Conservation (phyloP, 805 yeast genomes). For the Yarrowia deformans region DNA sequence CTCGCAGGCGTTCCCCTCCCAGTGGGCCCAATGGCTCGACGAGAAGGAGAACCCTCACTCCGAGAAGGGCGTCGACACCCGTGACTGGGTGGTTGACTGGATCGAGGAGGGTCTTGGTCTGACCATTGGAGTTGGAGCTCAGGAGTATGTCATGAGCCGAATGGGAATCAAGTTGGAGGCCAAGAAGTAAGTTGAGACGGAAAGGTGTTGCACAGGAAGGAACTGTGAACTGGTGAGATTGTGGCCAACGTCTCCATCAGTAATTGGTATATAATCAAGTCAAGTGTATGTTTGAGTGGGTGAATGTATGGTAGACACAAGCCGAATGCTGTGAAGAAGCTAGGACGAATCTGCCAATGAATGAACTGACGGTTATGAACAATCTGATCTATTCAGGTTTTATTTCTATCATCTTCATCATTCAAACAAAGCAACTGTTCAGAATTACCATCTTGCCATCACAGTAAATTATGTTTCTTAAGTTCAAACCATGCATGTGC, state of each 20-base stretch:
- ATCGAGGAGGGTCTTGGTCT: constrained; percentile 77
- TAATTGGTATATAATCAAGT: neutral
- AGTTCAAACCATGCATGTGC: neutral
- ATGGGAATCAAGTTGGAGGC: constrained; percentile 64
- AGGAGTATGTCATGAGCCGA: constrained; percentile 85
- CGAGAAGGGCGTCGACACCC: constrained; percentile 69
- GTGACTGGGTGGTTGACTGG: constrained; percentile 84
- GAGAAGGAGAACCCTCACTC: constrained; percentile 49
- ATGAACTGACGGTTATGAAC: neutral
- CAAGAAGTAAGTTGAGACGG: neutral
- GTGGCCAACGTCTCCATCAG: neutral
- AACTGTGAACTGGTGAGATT: too few relatives aligned
- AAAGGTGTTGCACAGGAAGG: neutral
- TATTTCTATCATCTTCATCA: too few relatives aligned
- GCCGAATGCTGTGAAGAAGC: too few relatives aligned
- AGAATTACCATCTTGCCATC: too few relatives aligned
- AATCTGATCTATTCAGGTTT: too few relatives aligned
- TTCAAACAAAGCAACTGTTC: too few relatives aligned
- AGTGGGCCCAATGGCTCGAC: constrained; percentile 94
- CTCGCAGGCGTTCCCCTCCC: constrained; percentile 88
- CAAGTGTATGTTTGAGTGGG: neutral
- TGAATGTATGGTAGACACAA: too few relatives aligned
- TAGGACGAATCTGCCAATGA: too few relatives aligned
- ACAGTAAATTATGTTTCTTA: too few relatives aligned
- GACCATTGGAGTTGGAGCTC: constrained; percentile 86